Evolutionary conservation across 2,329 filamentous ascomycete genomes (phyloP), one percentile per base, ranked within the genome.

Genomic region (Fusarium staphyleae): DNA sequence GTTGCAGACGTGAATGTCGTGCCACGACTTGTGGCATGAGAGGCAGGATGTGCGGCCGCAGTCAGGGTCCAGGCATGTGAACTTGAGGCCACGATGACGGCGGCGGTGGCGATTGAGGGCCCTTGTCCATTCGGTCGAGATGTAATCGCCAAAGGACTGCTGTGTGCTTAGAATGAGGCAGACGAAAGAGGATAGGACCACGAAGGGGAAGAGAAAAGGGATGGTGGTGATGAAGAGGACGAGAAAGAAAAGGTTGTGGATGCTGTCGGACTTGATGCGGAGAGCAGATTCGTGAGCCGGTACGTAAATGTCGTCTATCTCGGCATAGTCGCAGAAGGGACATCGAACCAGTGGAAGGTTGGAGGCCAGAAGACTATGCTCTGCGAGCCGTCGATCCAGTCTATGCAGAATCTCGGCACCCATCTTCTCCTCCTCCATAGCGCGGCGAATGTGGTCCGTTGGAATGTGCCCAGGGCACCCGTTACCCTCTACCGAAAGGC

Each of bases 291-390:
- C 80, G 44, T 74, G 73, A 37, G 74, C 74, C 10, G 85, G 86
- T 16, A 87, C 77, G 69, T 90, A 90, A 14, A 89, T 77, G 49
- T 90, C 87, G 72, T 97, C 91, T 19, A 92, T 81, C 77, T 98
- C 95, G 26, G 91, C 91, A 69, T 98, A 99, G 62, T 81, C 82
- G 78, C 93, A 99, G 70, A 96, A 97, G 0, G 93, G 92, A 67
- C 95, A 98, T 32, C 87, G 87, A 40, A 95, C 81, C 2, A 98
- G 82, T 3, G 89, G 87, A 6, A 96, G 75, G 16, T 85, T 82
- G 18, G 88, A 90, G 49, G 88, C 87, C 19, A 89, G 74, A 2
- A 99, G 81, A 15, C 81, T 85, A 64, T 96, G 90, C 52, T 89
- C 87, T 3, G 89, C 87, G 18, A 96, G 80, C 24, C 91, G 87